Conservation (phyloP, 768 basidiomycete species). For the Daedaleopsis sinensis region DNA sequence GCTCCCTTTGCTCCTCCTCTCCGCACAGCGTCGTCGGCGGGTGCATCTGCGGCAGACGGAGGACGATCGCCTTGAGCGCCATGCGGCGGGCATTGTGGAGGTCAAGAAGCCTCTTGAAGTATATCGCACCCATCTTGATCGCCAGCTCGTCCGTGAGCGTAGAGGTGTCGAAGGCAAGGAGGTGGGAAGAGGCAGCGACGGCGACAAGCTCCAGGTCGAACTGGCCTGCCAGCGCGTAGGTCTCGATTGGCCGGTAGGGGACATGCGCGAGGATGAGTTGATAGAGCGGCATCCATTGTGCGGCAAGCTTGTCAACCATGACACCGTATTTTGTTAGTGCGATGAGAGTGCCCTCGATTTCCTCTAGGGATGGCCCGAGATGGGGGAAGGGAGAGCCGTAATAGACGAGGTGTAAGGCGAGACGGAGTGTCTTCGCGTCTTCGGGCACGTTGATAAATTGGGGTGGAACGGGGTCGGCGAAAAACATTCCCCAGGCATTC, state of each 20-base stretch:
- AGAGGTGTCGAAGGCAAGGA: slow-evolving; percentile 37
- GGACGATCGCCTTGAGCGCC: slow-evolving; percentile 35
- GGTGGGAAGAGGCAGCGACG: slow-evolving; percentile 39
- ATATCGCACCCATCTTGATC: slow-evolving; percentile 41
- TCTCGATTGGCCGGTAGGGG: slow-evolving; percentile 38
- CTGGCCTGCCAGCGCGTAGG: slow-evolving; percentile 45
- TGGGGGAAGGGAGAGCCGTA: slow-evolving; percentile 24
- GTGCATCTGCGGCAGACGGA: slow-evolving; percentile 30
- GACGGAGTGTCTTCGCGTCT: slow-evolving; percentile 29
- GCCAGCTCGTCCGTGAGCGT: slow-evolving; percentile 42
- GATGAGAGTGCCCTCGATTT: slow-evolving; percentile 23
- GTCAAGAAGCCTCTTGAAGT: slow-evolving; percentile 42
- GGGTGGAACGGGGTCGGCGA: slow-evolving; percentile 10
- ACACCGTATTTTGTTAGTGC: slow-evolving; percentile 31
- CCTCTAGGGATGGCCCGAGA: slow-evolving; percentile 10
- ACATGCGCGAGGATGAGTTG: slow-evolving; percentile 36
- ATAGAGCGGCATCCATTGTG: slow-evolving; percentile 32
- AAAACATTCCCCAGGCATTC: slow-evolving; percentile 28
- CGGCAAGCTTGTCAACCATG: slow-evolving; percentile 23
- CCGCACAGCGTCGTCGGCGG: slow-evolving; percentile 23
- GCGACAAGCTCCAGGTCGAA: slow-evolving; percentile 41
- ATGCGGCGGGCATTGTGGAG: slow-evolving; percentile 40
- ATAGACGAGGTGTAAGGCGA: slow-evolving; percentile 37
- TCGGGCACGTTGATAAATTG: slow-evolving; percentile 31
- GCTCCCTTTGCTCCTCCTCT: slow-evolving; percentile 19